Base-by-base conservation (phyloP, 495 filamentous ascomycete species). In the Penicillium coprophilum region DNA sequence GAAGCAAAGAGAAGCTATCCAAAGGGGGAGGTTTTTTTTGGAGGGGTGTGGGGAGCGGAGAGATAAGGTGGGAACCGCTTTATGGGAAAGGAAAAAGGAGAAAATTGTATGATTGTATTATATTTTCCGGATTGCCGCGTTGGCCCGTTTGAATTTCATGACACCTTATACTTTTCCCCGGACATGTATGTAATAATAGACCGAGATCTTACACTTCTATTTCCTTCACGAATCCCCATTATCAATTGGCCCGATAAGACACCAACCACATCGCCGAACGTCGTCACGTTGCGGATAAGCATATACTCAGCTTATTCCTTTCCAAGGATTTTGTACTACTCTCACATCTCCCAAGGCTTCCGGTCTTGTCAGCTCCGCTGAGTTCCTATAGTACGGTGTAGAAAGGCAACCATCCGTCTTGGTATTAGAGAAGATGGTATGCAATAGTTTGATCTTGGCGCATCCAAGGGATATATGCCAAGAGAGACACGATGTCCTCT, bases 161-260 rank as follows among this genome's bases (percentile, higher is more conserved):
- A 28, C 47, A 36, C 11, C 31, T 3, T 38, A 38, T n/a, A 17
- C 34, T 11, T 38, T 17, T 38, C 31, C 31, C 31, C 31, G 4
- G 45, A 46, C 10, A 31, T 32, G 17, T 57, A 38, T 32, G 7
- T 36, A 7, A 6, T 34, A 34, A 13, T 34, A 34, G 12, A 28
- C 41, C n/a, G 17, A 13, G 24, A 50, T 38, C 32, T 27, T 38
- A 50, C 27, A 34, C 17, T 19, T 31, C 57, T 41, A 58, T 64
- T 63, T 61, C 61, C 57, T 57, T 61, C 63, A 60, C 58, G 46
- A 54, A 47, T 61, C 53, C 6, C 41, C 54, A 68, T 62, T 64
- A 65, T 70, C 67, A 68, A 64, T 63, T 53, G 28, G 43, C 30
- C 58, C 57, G 68, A 71, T 71, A 71, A 70, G 66, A 62, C 34